Conservation (phyloP, 2,329 filamentous ascomycete genomes). For the Eurotiales sp. region DNA sequence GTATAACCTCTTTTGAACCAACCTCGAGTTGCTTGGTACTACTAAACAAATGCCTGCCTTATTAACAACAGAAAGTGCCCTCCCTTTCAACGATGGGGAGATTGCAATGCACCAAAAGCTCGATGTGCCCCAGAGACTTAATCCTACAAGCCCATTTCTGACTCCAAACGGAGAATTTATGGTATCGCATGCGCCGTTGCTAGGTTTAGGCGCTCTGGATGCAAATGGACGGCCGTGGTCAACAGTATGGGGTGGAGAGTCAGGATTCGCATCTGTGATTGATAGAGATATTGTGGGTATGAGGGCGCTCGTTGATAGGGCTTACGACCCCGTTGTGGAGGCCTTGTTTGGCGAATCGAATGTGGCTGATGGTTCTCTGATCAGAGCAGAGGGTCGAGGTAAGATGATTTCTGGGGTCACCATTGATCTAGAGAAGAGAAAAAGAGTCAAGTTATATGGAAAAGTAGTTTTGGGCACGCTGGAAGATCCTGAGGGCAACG, state of each 20-base stretch:
- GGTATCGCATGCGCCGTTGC: constrained; percentile 47
- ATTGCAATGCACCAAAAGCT: constrained; percentile 61
- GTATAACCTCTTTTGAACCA: not conserved
- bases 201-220: constrained; percentile 72
- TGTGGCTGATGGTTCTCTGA: constrained; percentile 42
- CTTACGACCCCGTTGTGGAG: constrained; percentile 66
- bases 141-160: constrained; percentile 55
- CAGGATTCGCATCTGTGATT: constrained; percentile 63
- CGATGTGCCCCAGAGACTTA: constrained; percentile 54
- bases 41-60: constrained; percentile 20
- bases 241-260: constrained; percentile 70
- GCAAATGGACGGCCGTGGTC: constrained; percentile 66
- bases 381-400: constrained; percentile 32
- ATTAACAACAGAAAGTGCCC: constrained; percentile 17
- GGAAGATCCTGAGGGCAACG: constrained; percentile 26
- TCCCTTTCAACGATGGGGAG: constrained; percentile 64
- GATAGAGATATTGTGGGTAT: constrained; percentile 63
- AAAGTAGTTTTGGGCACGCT: constrained; percentile 63
- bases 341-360: constrained; percentile 51
- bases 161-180: constrained; percentile 6
- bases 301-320: constrained; percentile 56
- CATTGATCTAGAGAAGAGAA: constrained; percentile 63
- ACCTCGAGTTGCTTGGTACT: not conserved
- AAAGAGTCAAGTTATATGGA: constrained; percentile 71
- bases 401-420: constrained; percentile 60